Evolutionary conservation across 1,284 basidiomycete species (phyloP).

Genomic region (Sporisorium iseilematis-ciliati): DNA sequence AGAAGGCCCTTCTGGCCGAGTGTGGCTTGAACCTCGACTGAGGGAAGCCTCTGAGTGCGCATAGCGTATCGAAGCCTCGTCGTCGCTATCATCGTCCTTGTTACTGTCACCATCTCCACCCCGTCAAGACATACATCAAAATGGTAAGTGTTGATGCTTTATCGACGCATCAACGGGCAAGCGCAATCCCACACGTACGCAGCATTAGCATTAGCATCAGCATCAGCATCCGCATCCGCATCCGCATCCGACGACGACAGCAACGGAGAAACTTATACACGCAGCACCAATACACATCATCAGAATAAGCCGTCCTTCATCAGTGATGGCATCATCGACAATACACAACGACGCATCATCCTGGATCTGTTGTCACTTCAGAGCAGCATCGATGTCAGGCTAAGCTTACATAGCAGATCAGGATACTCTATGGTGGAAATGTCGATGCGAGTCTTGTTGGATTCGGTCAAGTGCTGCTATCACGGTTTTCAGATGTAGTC

Average conservation of each 20-base stretch:
- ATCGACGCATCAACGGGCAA: constrained; percentile 15
- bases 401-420: neutral
- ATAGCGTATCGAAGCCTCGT: constrained; percentile 17
- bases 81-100: constrained; percentile 43
- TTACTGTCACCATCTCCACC: constrained; percentile 46
- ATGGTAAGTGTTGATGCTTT: constrained; percentile 50
- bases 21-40: neutral
- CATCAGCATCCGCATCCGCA: no score
- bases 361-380: neutral
- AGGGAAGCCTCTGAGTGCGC: constrained; percentile 3
- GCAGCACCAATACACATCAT: constrained; percentile 2
- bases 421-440: neutral
- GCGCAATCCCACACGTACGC: constrained; percentile 7
- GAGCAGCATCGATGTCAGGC: neutral
- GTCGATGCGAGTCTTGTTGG: neutral
- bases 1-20: neutral
- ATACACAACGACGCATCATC: neutral
- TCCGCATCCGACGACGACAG: constrained; percentile 1
- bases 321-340: constrained; percentile 1
- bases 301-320: neutral
- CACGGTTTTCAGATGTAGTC: neutral
- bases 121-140: constrained; percentile 54
- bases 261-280: neutral
- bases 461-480: neutral
- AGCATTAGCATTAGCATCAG: constrained; percentile 4